Evolutionary conservation across 73 alveolate species (phyloP).

Genomic region (Stentor coeruleus): DNA sequence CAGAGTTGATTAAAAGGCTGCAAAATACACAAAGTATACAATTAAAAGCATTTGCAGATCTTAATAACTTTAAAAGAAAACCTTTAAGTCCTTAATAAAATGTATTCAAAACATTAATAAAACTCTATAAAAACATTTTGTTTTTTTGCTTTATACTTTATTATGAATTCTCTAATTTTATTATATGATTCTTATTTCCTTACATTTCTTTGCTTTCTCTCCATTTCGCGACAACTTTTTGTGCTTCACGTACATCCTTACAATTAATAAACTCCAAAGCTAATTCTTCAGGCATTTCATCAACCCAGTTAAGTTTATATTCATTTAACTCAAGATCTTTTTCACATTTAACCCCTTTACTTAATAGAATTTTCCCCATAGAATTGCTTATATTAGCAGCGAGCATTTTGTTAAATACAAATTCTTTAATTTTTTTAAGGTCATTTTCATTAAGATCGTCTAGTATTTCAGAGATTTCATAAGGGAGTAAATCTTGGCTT

Average conservation of each 20-base stretch:
- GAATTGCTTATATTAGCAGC: background rate
- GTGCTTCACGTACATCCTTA: background rate
- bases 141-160: too few relatives aligned
- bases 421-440: background rate
- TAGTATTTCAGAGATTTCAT: background rate
- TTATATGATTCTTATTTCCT: too few relatives aligned
- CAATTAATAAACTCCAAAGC: background rate
- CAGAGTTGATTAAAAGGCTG: too few relatives aligned
- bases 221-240: background rate
- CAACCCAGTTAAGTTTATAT: background rate
- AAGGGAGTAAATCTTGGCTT: background rate
- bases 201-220: too few relatives aligned
- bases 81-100: too few relatives aligned
- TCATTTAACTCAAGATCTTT: background rate
- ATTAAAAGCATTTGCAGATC: too few relatives aligned
- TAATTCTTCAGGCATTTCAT: background rate
- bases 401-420: background rate
- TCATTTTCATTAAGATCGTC: background rate
- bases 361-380: background rate
- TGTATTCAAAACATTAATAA: too few relatives aligned
- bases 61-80: too few relatives aligned
- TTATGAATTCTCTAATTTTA: too few relatives aligned
- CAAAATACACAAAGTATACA: too few relatives aligned
- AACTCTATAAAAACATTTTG: too few relatives aligned
- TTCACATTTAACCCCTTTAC: background rate